These are phyloP conservation scores for Botryotinia narcissicola DNA, from an alignment of 2,329 filamentous ascomycete species.

Conservation along the genomic window DNA sequence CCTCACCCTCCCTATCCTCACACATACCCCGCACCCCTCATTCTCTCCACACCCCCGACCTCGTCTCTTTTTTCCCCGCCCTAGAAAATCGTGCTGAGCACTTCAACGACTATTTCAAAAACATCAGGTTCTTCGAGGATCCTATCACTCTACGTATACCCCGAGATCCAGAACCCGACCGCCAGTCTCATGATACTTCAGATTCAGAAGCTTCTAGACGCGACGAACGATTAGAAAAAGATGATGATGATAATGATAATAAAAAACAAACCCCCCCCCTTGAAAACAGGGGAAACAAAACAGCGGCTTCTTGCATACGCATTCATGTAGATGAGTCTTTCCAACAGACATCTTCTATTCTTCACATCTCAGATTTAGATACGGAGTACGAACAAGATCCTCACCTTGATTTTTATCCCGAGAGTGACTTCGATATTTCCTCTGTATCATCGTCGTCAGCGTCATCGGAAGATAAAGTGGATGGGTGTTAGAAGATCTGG, in stretches of 20 bases:
- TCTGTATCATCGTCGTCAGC: not conserved
- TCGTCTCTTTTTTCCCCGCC: not conserved
- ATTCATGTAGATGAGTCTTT: not conserved
- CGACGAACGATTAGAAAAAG: not conserved
- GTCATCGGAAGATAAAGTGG: not conserved
- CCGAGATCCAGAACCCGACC: not conserved
- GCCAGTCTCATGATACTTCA: not conserved
- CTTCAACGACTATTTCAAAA: not conserved
- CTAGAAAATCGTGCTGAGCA: not conserved
- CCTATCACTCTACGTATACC: not conserved
- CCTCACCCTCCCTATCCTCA: not conserved
- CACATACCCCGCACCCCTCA: not conserved
- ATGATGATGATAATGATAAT: not conserved
- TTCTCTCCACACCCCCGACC: not conserved
- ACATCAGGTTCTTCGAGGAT: fast-evolving
- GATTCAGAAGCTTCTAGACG: not conserved
- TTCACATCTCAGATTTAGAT: not conserved
- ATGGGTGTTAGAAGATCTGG: not conserved
- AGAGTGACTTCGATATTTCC: not conserved
- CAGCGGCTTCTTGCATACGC: not conserved
- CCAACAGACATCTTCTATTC: not conserved
- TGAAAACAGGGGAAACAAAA: too few species aligned
- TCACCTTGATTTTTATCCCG: not conserved
- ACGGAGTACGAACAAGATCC: not conserved
- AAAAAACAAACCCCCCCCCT: too few species aligned